These are phyloP conservation scores for Verticillium nonalfalfae DNA, from an alignment of 2,329 filamentous ascomycete species.

Conservation along the genomic window DNA sequence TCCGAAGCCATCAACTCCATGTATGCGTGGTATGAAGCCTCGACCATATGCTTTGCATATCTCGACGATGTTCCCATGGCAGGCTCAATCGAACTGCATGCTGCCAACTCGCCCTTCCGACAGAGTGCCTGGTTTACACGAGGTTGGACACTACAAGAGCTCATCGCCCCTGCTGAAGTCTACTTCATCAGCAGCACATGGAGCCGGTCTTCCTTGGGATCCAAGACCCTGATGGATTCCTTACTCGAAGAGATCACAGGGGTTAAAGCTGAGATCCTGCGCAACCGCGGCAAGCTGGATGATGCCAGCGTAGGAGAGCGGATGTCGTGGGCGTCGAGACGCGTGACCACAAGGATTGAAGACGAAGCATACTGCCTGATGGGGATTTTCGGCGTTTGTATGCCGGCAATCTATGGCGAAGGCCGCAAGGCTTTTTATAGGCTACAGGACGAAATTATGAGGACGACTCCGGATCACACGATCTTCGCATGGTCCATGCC, in stretches of 20 bases:
- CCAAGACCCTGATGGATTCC: slow-evolving; percentile 9
- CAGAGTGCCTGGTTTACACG: neutral
- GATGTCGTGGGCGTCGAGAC: slow-evolving; percentile 18
- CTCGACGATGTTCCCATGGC: slow-evolving; percentile 10
- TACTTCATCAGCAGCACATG: neutral
- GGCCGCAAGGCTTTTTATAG: slow-evolving; percentile 11
- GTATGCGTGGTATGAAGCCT: slow-evolving; percentile 11
- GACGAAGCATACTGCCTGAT: slow-evolving; percentile 24
- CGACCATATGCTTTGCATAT: slow-evolving; percentile 13
- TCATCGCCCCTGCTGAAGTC: neutral
- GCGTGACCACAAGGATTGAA: slow-evolving; percentile 20
- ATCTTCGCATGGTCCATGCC: slow-evolving; percentile 1
- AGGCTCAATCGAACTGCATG: neutral
- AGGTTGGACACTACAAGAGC: neutral
- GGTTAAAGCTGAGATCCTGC: neutral
- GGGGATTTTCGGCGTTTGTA: slow-evolving; percentile 24
- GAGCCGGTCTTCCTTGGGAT: slow-evolving; percentile 13
- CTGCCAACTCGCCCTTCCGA: neutral
- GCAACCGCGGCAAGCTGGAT: neutral
- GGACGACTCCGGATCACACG: slow-evolving; percentile 1
- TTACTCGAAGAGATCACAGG: slow-evolving; percentile 1
- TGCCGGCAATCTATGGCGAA: slow-evolving; percentile 25
- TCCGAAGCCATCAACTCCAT: slow-evolving; percentile 16
- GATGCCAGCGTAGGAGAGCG: slow-evolving; percentile 7
- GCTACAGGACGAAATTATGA: slow-evolving; percentile 10